These are phyloP conservation scores for Dalbergia oliveri DNA, from an alignment of 306 rosid genomes.

Conservation along the genomic window DNA sequence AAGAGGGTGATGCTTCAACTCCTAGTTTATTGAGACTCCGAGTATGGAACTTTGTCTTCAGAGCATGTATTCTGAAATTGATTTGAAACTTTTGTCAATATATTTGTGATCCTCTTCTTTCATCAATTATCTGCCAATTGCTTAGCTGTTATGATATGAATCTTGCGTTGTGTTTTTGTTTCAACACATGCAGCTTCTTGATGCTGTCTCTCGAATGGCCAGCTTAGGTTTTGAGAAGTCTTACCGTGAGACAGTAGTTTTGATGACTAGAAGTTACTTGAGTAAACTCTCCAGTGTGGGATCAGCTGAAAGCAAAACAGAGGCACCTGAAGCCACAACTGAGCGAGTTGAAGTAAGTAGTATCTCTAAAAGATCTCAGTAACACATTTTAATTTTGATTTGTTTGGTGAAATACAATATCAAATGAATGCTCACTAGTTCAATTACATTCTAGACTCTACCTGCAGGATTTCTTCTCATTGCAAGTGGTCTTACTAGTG, in stretches of 20 bases:
- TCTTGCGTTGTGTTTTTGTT: constrained; percentile 40
- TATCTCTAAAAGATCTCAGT: constrained; percentile 43
- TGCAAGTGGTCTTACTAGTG: constrained; percentile 79
- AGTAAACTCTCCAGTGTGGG: constrained; percentile 88
- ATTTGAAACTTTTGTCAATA: constrained; percentile 24
- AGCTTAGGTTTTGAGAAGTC: constrained; percentile 99
- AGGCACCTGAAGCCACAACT: constrained; percentile 87
- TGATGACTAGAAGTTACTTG: constrained; percentile 96
- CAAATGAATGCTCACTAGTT: constrained; percentile 86
- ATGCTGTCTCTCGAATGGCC: constrained; percentile 96
- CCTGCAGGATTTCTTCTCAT: constrained; percentile 95
- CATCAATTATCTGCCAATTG: constrained; percentile 39
- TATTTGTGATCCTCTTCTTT: constrained; percentile 14
- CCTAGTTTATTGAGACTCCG: constrained; percentile 94
- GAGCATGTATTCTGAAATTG: constrained; percentile 50
- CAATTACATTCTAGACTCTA: constrained; percentile 94
- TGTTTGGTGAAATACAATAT: constrained; percentile 53
- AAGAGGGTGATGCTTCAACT: constrained; percentile 98
- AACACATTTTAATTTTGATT: constrained; percentile 46
- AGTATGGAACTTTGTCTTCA: constrained; percentile 68
- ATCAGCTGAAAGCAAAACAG: constrained; percentile 91
- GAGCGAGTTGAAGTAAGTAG: constrained; percentile 93
- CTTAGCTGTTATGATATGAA: constrained; percentile 19
- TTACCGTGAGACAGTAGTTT: constrained; percentile 95
- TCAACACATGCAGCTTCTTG: constrained; percentile 81